Percentiles rank a stretch among this genome's conserved stretches.
Evolutionary conservation across 352 stramenopile species (phyloP).

Genomic region (Phytopythium helicoides): DNA sequence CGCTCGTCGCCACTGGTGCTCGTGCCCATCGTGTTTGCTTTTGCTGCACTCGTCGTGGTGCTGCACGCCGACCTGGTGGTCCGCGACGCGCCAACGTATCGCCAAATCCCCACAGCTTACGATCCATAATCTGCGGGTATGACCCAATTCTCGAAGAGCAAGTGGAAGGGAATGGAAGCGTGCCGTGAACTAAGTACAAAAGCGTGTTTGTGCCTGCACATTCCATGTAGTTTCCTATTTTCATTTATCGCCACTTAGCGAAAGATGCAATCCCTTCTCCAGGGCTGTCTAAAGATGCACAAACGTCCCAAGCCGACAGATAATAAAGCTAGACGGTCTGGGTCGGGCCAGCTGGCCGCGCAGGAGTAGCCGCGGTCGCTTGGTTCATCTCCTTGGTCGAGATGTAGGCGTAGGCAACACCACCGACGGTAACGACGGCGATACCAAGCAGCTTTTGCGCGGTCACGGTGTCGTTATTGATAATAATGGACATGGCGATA

Average conservation of each 20-base stretch:
- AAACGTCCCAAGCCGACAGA: conserved; percentile 9
- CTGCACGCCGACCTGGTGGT: conserved; percentile 53
- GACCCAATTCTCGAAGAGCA: too few relatives aligned
- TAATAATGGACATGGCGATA: conserved; percentile 76
- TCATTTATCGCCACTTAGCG: too few relatives aligned
- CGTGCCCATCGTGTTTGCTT: conserved; percentile 58
- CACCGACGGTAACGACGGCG: conserved; percentile 61
- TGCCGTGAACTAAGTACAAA: too few relatives aligned
- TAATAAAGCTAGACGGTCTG: conserved; percentile 17
- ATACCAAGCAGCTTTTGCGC: conserved; percentile 70
- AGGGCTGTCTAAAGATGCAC: conserved; percentile 10
- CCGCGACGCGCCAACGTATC: conserved; percentile 49
- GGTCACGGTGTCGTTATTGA: conserved; percentile 72
- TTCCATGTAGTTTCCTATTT: too few relatives aligned
- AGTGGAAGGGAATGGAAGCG: too few relatives aligned
- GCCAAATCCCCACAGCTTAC: conserved; percentile 29
- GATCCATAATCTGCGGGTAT: conserved; percentile 2
- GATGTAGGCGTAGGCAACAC: conserved; percentile 72
- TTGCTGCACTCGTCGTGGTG: conserved; percentile 45
- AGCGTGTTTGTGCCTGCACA: too few relatives aligned
- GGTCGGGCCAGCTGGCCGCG: conserved; percentile 18
- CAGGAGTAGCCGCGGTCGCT: conserved; percentile 32
- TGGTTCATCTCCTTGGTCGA: conserved; percentile 76
- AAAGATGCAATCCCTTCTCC: not conserved
- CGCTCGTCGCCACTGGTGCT: conserved; percentile 63